These are phyloP conservation scores for Madurella fahalii DNA, from an alignment of 2,329 filamentous ascomycete genomes.

Conservation along the genomic window DNA sequence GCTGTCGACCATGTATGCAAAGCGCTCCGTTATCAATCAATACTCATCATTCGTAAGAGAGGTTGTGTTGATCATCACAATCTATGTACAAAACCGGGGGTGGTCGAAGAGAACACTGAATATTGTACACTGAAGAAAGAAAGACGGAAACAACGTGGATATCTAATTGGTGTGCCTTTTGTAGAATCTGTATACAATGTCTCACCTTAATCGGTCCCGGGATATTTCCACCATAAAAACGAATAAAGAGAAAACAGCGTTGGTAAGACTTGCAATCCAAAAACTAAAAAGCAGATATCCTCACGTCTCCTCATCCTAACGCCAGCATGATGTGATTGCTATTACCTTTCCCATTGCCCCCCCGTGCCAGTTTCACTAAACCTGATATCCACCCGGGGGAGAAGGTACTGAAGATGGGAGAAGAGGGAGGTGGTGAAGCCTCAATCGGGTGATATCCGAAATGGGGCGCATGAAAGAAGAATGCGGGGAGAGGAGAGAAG, in stretches of 20 bases:
- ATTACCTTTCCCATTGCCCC: background rate
- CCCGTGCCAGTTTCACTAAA: background rate
- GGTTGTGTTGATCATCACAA: background rate
- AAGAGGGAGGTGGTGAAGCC: background rate
- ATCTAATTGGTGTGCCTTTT: background rate
- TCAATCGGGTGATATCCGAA: conserved; percentile 12
- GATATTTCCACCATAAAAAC: background rate
- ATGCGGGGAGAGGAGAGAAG: conserved; percentile 15
- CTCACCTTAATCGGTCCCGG: background rate
- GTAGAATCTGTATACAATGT: background rate
- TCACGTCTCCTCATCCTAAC: background rate
- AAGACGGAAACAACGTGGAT: background rate
- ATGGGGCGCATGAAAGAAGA: conserved; percentile 17
- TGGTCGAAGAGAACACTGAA: background rate
- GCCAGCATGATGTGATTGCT: background rate
- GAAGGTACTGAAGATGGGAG: conserved; percentile 4
- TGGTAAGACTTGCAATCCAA: no score
- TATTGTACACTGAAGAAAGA: background rate
- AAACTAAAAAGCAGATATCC: no score
- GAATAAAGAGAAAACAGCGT: background rate
- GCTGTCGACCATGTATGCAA: no score
- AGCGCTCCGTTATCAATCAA: no score
- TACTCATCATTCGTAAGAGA: background rate
- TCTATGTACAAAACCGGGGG: background rate
- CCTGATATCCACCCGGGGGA: background rate